phyloP scores from a whole-genome alignment of 2,329 filamentous ascomycete species.

The Cladosporium oxysporum region DNA sequence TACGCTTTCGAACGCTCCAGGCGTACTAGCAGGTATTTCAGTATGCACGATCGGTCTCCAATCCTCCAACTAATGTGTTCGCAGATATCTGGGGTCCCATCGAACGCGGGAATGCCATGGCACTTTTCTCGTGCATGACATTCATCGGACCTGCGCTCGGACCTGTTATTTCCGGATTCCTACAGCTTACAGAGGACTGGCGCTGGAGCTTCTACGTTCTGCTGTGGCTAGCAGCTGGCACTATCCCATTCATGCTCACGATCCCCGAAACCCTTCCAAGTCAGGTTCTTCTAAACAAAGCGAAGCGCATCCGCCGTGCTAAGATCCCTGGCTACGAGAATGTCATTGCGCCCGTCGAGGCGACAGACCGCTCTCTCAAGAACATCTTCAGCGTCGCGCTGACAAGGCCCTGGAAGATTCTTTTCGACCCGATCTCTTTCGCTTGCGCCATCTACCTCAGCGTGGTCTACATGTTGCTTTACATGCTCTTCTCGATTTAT shows the following conservation, averaged over 20 bases:
- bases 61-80: slow-evolving; percentile 20
- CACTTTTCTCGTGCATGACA: slow-evolving; percentile 55
- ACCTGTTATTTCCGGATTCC: slow-evolving; percentile 58
- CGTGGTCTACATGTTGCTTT: slow-evolving; percentile 55
- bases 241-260: slow-evolving; percentile 51
- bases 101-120: slow-evolving; percentile 57
- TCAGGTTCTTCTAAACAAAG: slow-evolving; percentile 56
- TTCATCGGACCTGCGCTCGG: slow-evolving; percentile 57
- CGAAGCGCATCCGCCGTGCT: slow-evolving; percentile 50
- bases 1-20: slow-evolving; percentile 45
- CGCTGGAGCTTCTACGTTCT: slow-evolving; percentile 49
- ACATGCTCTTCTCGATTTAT: slow-evolving; percentile 62
- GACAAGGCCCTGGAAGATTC: slow-evolving; percentile 56
- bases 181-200: slow-evolving; percentile 55
- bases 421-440: slow-evolving; percentile 57
- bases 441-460: slow-evolving; percentile 55
- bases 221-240: slow-evolving; percentile 41
- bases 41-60: not conserved
- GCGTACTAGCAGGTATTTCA: slow-evolving; percentile 47
- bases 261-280: slow-evolving; percentile 60
- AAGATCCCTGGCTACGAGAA: slow-evolving; percentile 56
- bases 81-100: slow-evolving; percentile 55
- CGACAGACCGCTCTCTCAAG: slow-evolving; percentile 45
- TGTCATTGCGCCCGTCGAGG: slow-evolving; percentile 54
- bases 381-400: slow-evolving; percentile 55